Percentiles rank a stretch among this genome's conserved stretches.
Evolutionary conservation across 371 early-diverging fungal genomes (phyloP).

Genomic region (Mucor piriformis): DNA sequence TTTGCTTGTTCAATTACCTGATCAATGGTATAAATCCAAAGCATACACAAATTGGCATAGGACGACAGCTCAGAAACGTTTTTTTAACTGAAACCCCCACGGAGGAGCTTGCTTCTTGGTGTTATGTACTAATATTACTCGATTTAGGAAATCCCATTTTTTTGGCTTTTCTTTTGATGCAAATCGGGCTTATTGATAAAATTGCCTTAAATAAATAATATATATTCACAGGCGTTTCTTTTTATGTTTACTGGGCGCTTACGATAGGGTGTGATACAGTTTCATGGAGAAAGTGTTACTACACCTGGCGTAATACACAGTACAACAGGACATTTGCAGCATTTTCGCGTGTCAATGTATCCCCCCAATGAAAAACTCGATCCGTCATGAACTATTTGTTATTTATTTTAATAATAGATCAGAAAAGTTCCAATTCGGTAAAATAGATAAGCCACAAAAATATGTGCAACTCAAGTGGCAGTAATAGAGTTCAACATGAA

Average conservation of each 20-base stretch:
- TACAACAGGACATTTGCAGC: too few relatives aligned
- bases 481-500: neutral
- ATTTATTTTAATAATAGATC: too few relatives aligned
- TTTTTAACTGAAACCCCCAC: neutral
- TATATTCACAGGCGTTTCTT: neutral
- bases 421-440: too few relatives aligned
- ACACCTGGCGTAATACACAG: too few relatives aligned
- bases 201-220: neutral
- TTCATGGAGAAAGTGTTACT: neutral
- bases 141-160: neutral
- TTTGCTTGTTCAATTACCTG: slow-evolving; percentile 21
- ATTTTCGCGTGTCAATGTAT: too few relatives aligned
- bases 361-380: too few relatives aligned
- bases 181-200: neutral
- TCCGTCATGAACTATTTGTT: too few relatives aligned
- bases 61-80: slow-evolving; percentile 40
- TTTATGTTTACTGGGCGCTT: neutral
- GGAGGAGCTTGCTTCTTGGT: neutral
- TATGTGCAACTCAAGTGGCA: too few relatives aligned
- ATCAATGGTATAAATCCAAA: slow-evolving; percentile 28
- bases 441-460: neutral
- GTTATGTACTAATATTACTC: neutral
- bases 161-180: neutral
- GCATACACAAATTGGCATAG: slow-evolving; percentile 46
- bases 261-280: neutral